Percentiles rank a stretch among this genome's conserved stretches.
These are phyloP conservation scores for Rhizopus arrhizus DNA, from an alignment of 371 early-diverging fungal species.

Conservation along the genomic window DNA sequence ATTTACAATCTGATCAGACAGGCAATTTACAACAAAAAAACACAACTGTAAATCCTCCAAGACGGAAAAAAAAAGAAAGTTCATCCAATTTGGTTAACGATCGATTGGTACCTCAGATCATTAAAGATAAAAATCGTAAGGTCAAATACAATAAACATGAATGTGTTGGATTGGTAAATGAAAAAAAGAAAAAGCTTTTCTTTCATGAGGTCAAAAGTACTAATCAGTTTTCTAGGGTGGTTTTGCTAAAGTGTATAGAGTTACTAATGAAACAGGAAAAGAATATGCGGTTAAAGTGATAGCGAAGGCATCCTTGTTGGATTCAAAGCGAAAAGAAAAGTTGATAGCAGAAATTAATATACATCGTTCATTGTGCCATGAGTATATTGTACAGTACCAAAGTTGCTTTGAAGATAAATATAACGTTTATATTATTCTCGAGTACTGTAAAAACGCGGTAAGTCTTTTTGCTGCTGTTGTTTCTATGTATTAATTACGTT, in stretches of 20 bases:
- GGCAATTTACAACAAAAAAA: not conserved
- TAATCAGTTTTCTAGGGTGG: slow-evolving; percentile 70
- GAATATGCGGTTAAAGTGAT: slow-evolving; percentile 84
- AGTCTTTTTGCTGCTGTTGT: not conserved
- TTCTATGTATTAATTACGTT: not conserved
- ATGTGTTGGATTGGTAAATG: slow-evolving; percentile 18
- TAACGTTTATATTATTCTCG: slow-evolving; percentile 93
- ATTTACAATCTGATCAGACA: not conserved
- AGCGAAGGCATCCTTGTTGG: slow-evolving; percentile 59
- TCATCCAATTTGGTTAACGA: slow-evolving; percentile 16
- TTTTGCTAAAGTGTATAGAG: slow-evolving; percentile 87
- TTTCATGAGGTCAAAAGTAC: not conserved
- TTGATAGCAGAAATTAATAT: slow-evolving; percentile 88
- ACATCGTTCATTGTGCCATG: slow-evolving; percentile 78
- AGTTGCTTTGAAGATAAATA: slow-evolving; percentile 86
- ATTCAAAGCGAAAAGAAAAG: slow-evolving; percentile 67
- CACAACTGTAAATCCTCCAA: not conserved
- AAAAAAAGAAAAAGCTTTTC: not conserved
- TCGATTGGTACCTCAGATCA: slow-evolving; percentile 14
- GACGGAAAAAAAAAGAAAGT: not conserved
- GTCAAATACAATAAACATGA: slow-evolving; percentile 13
- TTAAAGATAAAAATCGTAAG: slow-evolving; percentile 13
- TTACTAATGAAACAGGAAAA: slow-evolving; percentile 43
- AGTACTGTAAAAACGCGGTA: slow-evolving; percentile 91
- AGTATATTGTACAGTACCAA: slow-evolving; percentile 84